A percentile compares a stretch with the other conserved stretches of the same genome.
Evolutionary conservation across 805 yeast genomes (phyloP).

Genomic region (Starmerella vaccinii): DNA sequence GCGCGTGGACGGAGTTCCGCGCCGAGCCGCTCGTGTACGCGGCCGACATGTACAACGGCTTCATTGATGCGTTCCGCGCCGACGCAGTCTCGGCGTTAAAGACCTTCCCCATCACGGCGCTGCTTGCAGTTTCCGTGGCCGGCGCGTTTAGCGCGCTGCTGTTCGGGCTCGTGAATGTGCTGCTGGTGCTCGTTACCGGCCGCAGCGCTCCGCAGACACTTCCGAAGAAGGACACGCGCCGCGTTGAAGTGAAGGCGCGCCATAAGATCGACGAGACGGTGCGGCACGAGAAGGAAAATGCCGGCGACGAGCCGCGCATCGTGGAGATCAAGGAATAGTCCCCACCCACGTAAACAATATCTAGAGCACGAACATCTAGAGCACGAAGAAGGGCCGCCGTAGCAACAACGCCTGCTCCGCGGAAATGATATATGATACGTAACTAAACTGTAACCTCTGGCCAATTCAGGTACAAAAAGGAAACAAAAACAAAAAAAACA

Average conservation of each 20-base stretch:
- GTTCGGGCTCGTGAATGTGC: constrained; percentile 26
- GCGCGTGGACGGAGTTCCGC: constrained; percentile 27
- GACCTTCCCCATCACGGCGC: constrained; percentile 32
- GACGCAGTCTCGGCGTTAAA: constrained; percentile 30
- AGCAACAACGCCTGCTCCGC: no score
- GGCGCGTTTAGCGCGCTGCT: constrained; percentile 23
- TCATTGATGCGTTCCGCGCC: constrained; percentile 27
- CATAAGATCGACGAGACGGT: not conserved
- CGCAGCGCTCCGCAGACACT: constrained; percentile 10
- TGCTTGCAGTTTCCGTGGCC: constrained; percentile 25
- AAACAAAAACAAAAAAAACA: no score
- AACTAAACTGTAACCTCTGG: no score
- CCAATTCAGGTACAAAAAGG: no score
- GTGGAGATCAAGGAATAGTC: not conserved
- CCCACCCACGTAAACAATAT: no score
- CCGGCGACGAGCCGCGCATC: not conserved
- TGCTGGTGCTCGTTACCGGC: constrained; percentile 17
- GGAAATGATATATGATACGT: no score
- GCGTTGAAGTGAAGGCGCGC: constrained; percentile 5
- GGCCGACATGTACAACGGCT: constrained; percentile 25
- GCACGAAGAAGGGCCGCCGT: no score
- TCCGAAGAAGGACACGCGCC: constrained; percentile 2
- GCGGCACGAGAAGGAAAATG: not conserved
- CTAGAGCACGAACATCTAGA: no score
- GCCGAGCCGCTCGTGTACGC: constrained; percentile 31